These are phyloP conservation scores for Leccinum imitatum DNA, from an alignment of 768 basidiomycete species.

Conservation along the genomic window DNA sequence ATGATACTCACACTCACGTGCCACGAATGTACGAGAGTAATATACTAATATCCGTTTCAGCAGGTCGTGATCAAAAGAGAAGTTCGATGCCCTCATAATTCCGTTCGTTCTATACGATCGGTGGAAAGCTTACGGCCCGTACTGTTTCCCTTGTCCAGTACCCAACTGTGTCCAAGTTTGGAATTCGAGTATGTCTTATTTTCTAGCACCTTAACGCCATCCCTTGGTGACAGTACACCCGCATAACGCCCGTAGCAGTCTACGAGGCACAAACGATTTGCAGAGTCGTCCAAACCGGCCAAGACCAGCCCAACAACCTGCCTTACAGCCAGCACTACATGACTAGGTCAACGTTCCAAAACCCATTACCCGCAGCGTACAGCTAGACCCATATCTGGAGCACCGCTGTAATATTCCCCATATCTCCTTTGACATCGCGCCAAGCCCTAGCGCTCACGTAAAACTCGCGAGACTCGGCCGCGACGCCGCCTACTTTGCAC, in stretches of 20 bases:
- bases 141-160: background rate
- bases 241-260: too few relatives aligned
- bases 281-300: too few relatives aligned
- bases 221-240: background rate
- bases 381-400: background rate
- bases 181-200: background rate
- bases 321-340: too few relatives aligned
- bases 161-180: background rate
- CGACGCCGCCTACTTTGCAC: background rate
- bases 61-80: too few relatives aligned
- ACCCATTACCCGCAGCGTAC: background rate
- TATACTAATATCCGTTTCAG: too few relatives aligned
- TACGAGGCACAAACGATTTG: too few relatives aligned
- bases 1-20: background rate
- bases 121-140: too few relatives aligned
- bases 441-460: background rate
- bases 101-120: too few relatives aligned
- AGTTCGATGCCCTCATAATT: too few relatives aligned
- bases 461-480: background rate
- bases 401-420: background rate
- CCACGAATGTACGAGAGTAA: too few relatives aligned
- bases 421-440: background rate
- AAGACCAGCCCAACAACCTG: background rate
- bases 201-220: background rate
- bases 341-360: background rate